Evolutionary conservation across 2,329 filamentous ascomycete species (phyloP), one percentile per base, ranked within the genome.

Genomic region (Orbilia oligospora): DNA sequence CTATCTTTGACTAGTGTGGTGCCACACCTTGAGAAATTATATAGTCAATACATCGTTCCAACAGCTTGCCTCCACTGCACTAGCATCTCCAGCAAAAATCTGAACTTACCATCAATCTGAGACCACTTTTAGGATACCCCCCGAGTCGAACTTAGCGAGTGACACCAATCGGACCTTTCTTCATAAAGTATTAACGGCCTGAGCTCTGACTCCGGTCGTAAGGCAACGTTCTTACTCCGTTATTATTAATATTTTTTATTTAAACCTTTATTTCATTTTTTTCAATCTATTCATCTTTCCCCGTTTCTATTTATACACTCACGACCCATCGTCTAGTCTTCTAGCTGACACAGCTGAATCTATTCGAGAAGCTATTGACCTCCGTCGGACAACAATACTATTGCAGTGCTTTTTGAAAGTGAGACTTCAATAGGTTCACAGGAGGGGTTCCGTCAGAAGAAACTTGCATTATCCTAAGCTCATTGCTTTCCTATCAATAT

Each of bases 111-210:
- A 76, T 71, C 61, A 77, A 77, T 68, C 73, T 77, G 73, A 77
- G 73, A 77, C 73, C 51, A 46, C 63, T 67, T 63, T 71, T 61
- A 67, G 67, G 73, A 71, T 71, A 53, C 49, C 72, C 44, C 44
- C 73, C 64, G 66, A 67, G 67, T 51, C 73, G 48, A 67, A 61
- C 61, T 71, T 66, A 55, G 61, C 65, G 70, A 71, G 41, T 64
- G 51, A 67, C 73, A 76, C 73, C 73, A 77, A 77, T 77, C 73
- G 73, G 73, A 61, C 61, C 73, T 77, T 77, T 77, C 49, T 77
- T 71, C 66, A 41, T 33, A 66, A 10, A 33, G 63, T 67, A 67
- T 71, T 77, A 71, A 71, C 73, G 51, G 61, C 67, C 63, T 71
- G 73, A 66, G 66, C 73, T 77, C 72, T 67, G 67, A 70, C 44